Evolutionary conservation across 257 asterid genomes (phyloP).

Genomic region (Solanum pennellii): DNA sequence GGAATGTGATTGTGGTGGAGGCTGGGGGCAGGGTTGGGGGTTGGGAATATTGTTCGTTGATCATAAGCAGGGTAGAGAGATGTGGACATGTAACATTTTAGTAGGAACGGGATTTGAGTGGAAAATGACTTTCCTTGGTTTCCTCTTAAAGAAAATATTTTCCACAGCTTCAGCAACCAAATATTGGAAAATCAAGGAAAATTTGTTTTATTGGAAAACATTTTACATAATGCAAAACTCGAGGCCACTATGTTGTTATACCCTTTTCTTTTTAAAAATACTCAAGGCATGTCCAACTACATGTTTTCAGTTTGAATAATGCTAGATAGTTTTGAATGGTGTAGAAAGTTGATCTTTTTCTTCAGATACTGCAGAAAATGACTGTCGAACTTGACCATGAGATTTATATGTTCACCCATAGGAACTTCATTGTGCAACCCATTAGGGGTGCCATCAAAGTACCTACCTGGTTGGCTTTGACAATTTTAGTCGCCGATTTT

Average conservation of each 20-base stretch:
- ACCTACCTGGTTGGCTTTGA: not conserved
- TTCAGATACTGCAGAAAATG: not conserved
- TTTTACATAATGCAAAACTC: not conserved
- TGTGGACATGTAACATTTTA: not conserved
- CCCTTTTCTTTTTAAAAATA: not conserved
- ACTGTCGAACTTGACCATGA: not conserved
- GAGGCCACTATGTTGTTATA: not conserved
- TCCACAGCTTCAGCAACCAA: not conserved
- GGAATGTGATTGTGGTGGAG: not conserved
- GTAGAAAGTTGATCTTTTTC: not conserved
- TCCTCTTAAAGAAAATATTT: not conserved
- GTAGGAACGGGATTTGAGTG: not conserved
- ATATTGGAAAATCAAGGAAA: not conserved
- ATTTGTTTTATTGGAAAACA: not conserved
- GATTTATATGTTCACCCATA: too few relatives aligned
- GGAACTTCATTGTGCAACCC: not conserved
- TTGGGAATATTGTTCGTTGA: not conserved
- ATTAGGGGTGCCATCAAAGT: not conserved
- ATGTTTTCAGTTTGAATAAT: not conserved
- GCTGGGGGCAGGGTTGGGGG: not conserved
- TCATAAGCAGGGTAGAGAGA: not conserved
- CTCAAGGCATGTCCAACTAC: not conserved
- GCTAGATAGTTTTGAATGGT: not conserved
- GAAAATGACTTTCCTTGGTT: not conserved
- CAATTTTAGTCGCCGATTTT: not conserved